Conservation (phyloP, 75 land plant genomes). For the Sequoia sempervirens region DNA sequence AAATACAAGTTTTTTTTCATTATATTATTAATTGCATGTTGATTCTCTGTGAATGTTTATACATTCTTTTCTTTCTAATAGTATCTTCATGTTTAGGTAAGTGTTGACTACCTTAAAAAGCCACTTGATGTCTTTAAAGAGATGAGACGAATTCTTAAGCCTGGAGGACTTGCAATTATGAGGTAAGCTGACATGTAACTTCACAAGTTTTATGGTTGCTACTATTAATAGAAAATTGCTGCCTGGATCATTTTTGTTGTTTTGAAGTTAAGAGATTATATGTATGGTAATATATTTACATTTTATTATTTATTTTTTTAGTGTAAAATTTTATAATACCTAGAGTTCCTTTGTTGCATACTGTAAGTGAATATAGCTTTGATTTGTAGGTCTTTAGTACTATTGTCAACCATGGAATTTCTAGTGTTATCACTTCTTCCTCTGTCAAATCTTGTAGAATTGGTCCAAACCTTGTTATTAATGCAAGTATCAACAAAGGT, state of each 20-base stretch:
- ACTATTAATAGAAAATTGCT: not conserved
- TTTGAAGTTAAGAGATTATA: not conserved
- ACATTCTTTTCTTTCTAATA: not conserved
- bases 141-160: conserved; percentile 80
- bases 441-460: not conserved
- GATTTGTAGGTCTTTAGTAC: not conserved
- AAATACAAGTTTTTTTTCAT: not conserved
- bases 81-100: conserved; percentile 46
- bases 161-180: conserved; percentile 66
- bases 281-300: not conserved
- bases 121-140: conserved; percentile 92
- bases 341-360: not conserved
- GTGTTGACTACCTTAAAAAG: conserved; percentile 92
- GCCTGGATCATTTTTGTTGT: not conserved
- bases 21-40: not conserved
- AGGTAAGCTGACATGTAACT: conserved; percentile 23
- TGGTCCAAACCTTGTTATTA: not conserved
- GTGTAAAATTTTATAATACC: not conserved
- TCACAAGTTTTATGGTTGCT: not conserved
- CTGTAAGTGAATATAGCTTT: not conserved
- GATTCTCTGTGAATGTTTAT: not conserved
- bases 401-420: not conserved
- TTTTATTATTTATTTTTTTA: not conserved
- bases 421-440: not conserved
- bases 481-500: not conserved